Evolutionary conservation across 345 rosid genomes (phyloP).

Genomic region (Lumnitzera racemosa): DNA sequence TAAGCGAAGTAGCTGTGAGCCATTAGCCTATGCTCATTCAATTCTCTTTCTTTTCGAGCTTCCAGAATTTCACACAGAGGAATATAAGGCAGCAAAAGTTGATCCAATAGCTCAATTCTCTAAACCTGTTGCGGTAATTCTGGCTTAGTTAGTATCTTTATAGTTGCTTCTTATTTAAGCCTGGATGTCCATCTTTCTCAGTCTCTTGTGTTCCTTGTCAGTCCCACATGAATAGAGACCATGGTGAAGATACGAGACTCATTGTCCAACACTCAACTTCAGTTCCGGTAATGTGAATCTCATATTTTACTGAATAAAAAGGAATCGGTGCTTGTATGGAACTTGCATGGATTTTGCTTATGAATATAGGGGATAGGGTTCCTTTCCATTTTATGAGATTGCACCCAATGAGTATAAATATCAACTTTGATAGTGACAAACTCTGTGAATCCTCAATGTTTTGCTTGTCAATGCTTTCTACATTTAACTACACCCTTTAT

Average conservation of each 20-base stretch:
- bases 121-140: conserved; percentile 74
- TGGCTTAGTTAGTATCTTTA: conserved; percentile 4
- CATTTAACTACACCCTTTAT: no score
- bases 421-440: no score
- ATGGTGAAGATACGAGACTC: conserved; percentile 74
- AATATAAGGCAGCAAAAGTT: conserved; percentile 63
- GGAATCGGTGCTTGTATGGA: no score
- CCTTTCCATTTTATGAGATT: no score
- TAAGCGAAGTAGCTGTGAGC: no score
- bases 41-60: not conserved
- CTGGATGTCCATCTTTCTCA: no score
- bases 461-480: no score
- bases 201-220: conserved; percentile 7
- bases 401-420: no score
- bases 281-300: conserved; percentile 48
- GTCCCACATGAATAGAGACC: conserved; percentile 97
- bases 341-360: no score
- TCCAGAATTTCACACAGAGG: conserved; percentile 67
- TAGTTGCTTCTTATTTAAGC: not conserved
- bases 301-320: not conserved
- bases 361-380: no score
- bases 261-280: conserved; percentile 70
- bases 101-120: conserved; percentile 83
- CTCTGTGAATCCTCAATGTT: no score
- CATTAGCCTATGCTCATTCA: not conserved